A percentile compares a stretch with the other conserved stretches of the same genome.
These are phyloP conservation scores for Naganishia randhawae DNA, from an alignment of 768 basidiomycete genomes.

Conservation along the genomic window DNA sequence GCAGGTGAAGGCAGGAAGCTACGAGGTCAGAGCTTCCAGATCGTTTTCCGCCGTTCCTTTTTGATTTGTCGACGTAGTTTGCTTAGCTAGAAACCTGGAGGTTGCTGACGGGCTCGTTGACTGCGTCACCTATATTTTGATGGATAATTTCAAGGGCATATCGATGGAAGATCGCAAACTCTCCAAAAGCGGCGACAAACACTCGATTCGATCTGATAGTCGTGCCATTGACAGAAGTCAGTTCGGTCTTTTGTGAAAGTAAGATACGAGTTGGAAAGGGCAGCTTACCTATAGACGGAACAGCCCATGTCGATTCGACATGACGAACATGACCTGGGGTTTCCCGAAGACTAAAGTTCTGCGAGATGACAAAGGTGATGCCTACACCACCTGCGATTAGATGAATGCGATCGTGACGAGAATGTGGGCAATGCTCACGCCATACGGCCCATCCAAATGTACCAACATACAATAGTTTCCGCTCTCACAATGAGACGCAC, in stretches of 20 bases:
- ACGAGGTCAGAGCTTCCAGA: background rate
- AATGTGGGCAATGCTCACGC: background rate
- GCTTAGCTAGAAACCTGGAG: background rate
- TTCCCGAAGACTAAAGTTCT: background rate
- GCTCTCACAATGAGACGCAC: background rate
- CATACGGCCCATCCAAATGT: constrained; percentile 19
- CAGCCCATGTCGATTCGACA: constrained; percentile 10
- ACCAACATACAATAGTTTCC: no score
- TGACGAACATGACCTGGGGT: constrained; percentile 2
- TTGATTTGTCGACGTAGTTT: background rate
- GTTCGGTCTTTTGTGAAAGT: background rate
- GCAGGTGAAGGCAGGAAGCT: background rate
- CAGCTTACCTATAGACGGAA: constrained; percentile 15
- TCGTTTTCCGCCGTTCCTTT: background rate
- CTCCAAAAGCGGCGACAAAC: constrained; percentile 8
- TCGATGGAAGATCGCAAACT: background rate
- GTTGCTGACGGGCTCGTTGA: background rate
- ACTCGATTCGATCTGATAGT: constrained; percentile 10
- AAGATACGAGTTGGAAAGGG: background rate
- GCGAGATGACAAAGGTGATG: constrained; percentile 17
- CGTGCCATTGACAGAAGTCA: background rate
- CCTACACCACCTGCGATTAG: constrained; percentile 17
- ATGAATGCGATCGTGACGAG: constrained; percentile 8
- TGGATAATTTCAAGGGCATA: constrained; percentile 1
- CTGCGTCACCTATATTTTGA: constrained; percentile 17